These are phyloP conservation scores for Ceratocystis eucalypticola DNA, from an alignment of 2,329 filamentous ascomycete genomes.

Conservation along the genomic window DNA sequence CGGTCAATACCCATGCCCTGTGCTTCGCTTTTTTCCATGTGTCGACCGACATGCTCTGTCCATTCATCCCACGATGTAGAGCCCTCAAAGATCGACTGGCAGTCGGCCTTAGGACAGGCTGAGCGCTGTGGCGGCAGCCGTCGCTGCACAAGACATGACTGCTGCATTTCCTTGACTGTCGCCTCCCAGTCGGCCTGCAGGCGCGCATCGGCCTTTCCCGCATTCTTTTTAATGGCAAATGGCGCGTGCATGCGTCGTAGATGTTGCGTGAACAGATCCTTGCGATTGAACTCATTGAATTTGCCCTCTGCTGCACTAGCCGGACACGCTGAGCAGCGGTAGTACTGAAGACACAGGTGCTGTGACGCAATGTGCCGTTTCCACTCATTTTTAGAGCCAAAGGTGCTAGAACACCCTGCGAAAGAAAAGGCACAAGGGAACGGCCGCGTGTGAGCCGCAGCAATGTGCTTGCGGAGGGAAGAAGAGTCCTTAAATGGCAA, in stretches of 20 bases:
- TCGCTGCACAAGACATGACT: constrained; percentile 57
- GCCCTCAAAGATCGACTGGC: constrained; percentile 56
- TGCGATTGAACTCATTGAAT: constrained; percentile 72
- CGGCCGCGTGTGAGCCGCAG: constrained; percentile 53
- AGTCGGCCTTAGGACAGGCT: constrained; percentile 58
- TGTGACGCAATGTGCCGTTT: constrained; percentile 87
- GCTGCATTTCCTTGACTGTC: constrained; percentile 56
- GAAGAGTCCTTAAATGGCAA: constrained; percentile 54
- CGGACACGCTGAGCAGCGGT: constrained; percentile 49
- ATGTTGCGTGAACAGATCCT: constrained; percentile 91
- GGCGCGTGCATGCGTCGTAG: constrained; percentile 84
- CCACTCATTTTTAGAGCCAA: constrained; percentile 94
- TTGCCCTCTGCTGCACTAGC: constrained; percentile 41
- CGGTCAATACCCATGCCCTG: constrained; percentile 43
- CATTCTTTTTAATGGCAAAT: constrained; percentile 45
- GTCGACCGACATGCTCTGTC: constrained; percentile 82
- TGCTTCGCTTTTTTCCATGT: constrained; percentile 65
- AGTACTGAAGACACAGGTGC: constrained; percentile 60
- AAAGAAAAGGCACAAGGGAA: constrained; percentile 79
- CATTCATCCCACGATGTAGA: constrained; percentile 71
- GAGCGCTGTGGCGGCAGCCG: constrained; percentile 58
- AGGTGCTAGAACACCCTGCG: constrained; percentile 71
- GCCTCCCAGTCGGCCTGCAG: constrained; percentile 49
- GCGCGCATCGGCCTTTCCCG: constrained; percentile 44
- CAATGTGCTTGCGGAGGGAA: constrained; percentile 52